Percentiles rank a stretch among this genome's conserved stretches.
phyloP scores from a whole-genome alignment of 2,329 filamentous ascomycete species.

The Trichoderma oligosporum region DNA sequence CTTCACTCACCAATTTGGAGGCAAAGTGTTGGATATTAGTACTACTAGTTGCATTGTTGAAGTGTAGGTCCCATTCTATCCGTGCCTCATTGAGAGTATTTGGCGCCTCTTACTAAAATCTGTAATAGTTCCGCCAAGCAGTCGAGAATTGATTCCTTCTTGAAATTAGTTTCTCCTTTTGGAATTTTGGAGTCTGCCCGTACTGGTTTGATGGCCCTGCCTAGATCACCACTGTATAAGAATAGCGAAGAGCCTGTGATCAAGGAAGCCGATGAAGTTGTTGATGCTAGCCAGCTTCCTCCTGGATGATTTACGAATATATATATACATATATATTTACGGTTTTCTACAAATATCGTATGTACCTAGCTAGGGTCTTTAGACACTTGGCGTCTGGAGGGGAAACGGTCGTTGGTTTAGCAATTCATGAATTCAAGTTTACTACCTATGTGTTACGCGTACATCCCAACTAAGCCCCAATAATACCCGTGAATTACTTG shows the following conservation, averaged over 20 bases:
- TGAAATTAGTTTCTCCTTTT: slow-evolving; percentile 91
- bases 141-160: slow-evolving; percentile 89
- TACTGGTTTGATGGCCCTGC: slow-evolving; percentile 94
- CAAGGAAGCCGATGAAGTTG: slow-evolving; percentile 91
- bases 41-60: slow-evolving; percentile 99
- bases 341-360: not conserved
- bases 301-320: slow-evolving; percentile 66
- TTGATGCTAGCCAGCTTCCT: slow-evolving; percentile 89
- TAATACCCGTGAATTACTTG: not conserved
- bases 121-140: slow-evolving; percentile 79
- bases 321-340: not conserved
- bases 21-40: slow-evolving; percentile 96
- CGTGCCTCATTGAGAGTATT: too few species aligned
- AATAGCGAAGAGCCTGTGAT: slow-evolving; percentile 63
- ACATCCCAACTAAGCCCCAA: slow-evolving; percentile 15
- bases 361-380: slow-evolving; percentile 8
- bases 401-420: slow-evolving; percentile 18
- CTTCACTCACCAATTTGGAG: slow-evolving; percentile 94
- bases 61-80: slow-evolving; percentile 58
- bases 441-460: not conserved
- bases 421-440: slow-evolving; percentile 19
- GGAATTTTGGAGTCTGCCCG: slow-evolving; percentile 94
- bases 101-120: slow-evolving; percentile 26
- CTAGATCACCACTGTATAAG: slow-evolving; percentile 81
- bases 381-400: slow-evolving; percentile 22